Evolutionary conservation across 2,329 filamentous ascomycete genomes (phyloP).

Genomic region (Botrytis pseudocinerea): DNA sequence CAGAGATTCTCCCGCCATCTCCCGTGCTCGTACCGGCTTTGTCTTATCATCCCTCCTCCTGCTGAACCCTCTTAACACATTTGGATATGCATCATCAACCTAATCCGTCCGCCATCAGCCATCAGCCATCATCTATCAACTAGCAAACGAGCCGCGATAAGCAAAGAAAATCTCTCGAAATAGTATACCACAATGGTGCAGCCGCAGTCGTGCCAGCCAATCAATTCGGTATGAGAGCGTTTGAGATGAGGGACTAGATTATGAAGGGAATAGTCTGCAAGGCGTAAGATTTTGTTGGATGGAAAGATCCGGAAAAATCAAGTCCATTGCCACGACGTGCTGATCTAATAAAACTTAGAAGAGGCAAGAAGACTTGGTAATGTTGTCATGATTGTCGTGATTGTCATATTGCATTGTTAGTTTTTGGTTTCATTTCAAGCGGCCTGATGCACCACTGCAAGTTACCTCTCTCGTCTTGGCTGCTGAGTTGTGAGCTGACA

Average conservation of each 20-base stretch:
- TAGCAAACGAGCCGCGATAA: background rate
- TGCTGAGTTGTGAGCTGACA: background rate
- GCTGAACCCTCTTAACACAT: background rate
- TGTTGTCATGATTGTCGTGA: background rate
- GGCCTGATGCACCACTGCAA: background rate
- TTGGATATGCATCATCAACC: background rate
- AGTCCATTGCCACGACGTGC: slow-evolving; percentile 1
- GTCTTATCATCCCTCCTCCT: background rate
- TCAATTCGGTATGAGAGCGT: background rate
- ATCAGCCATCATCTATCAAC: background rate
- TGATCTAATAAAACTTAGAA: background rate
- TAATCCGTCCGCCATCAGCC: background rate
- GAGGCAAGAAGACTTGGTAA: background rate
- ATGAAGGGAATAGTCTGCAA: background rate
- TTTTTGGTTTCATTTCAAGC: background rate
- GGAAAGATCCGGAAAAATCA: background rate
- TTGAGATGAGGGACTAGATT: background rate
- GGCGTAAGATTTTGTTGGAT: background rate
- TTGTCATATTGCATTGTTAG: slow-evolving; percentile 1
- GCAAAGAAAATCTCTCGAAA: slow-evolving; percentile 2
- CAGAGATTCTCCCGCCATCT: background rate
- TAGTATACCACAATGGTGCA: background rate
- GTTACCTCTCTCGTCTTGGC: background rate
- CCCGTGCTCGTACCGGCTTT: background rate
- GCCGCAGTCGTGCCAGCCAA: background rate